Percentiles rank a stretch among this genome's conserved stretches.
Evolutionary conservation across 2,329 filamentous ascomycete species (phyloP).

Genomic region (Sporothrix luriei): DNA sequence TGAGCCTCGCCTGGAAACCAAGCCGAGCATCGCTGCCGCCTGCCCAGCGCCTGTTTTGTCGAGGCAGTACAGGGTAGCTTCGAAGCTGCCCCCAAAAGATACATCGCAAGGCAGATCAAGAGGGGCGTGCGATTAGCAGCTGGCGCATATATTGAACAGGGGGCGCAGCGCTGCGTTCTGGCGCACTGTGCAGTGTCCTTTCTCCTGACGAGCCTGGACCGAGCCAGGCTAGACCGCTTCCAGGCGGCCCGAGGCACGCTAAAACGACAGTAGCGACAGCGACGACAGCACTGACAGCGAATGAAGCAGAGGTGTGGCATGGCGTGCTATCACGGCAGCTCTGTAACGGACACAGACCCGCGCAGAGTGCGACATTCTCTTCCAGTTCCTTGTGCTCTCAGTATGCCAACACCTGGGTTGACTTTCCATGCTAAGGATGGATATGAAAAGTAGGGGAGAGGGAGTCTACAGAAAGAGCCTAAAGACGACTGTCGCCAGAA

Average conservation of each 20-base stretch:
- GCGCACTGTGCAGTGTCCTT: neutral
- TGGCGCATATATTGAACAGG: neutral
- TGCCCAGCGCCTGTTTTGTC: neutral
- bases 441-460: neutral
- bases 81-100: neutral
- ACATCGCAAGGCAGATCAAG: neutral
- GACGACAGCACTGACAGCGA: neutral
- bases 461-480: neutral
- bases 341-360: neutral
- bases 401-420: neutral
- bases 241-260: constrained; percentile 10
- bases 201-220: neutral
- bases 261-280: neutral
- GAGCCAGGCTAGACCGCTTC: neutral
- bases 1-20: constrained; percentile 4
- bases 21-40: neutral
- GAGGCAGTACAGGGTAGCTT: constrained; percentile 1
- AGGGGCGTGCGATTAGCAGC: constrained; percentile 2
- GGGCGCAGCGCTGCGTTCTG: neutral
- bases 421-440: neutral
- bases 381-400: neutral
- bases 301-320: too few species aligned
- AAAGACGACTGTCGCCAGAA: too few species aligned
- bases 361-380: neutral
- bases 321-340: too few species aligned